Evolutionary conservation across 371 early-diverging fungal species (phyloP).

Genomic region (Apophysomyces sp.): DNA sequence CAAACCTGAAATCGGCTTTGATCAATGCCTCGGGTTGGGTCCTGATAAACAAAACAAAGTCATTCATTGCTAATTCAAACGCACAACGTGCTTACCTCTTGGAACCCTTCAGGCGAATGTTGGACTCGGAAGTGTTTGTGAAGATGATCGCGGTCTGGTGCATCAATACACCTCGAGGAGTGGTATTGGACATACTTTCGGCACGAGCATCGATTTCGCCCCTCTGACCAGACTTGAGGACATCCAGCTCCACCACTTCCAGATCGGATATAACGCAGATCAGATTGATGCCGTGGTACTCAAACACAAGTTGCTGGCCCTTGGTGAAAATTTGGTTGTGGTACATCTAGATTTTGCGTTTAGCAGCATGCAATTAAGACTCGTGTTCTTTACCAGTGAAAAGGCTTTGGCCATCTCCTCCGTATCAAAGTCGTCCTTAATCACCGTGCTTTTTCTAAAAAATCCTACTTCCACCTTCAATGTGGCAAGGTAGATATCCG

Average conservation of each 20-base stretch:
- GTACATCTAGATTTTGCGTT: conserved; percentile 40
- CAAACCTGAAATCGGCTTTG: conserved; percentile 97
- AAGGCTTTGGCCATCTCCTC: conserved; percentile 74
- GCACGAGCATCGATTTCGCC: conserved; percentile 41
- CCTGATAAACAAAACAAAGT: conserved; percentile 28
- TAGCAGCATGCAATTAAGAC: too few species aligned
- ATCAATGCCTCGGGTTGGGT: conserved; percentile 69
- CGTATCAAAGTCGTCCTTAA: conserved; percentile 66
- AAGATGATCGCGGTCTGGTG: conserved; percentile 72
- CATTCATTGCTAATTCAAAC: too few species aligned
- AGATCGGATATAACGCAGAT: conserved; percentile 53
- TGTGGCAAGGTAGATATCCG: conserved; percentile 66
- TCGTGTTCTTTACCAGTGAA: conserved; percentile 51
- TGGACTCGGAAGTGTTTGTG: conserved; percentile 68
- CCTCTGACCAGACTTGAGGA: conserved; percentile 39
- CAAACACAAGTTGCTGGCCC: conserved; percentile 76
- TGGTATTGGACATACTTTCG: conserved; percentile 13
- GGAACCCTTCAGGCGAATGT: conserved; percentile 72
- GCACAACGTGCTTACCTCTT: conserved; percentile 45
- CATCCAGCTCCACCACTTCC: conserved; percentile 65
- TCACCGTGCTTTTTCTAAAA: conserved; percentile 52
- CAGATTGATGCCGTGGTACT: conserved; percentile 79
- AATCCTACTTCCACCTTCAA: conserved; percentile 75
- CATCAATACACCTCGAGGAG: conserved; percentile 71
- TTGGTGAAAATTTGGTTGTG: conserved; percentile 75